A percentile compares a stretch with the other conserved stretches of the same genome.
phyloP scores from a whole-genome alignment of 2,329 filamentous ascomycete species.

The Incumbomyces delicatus region DNA sequence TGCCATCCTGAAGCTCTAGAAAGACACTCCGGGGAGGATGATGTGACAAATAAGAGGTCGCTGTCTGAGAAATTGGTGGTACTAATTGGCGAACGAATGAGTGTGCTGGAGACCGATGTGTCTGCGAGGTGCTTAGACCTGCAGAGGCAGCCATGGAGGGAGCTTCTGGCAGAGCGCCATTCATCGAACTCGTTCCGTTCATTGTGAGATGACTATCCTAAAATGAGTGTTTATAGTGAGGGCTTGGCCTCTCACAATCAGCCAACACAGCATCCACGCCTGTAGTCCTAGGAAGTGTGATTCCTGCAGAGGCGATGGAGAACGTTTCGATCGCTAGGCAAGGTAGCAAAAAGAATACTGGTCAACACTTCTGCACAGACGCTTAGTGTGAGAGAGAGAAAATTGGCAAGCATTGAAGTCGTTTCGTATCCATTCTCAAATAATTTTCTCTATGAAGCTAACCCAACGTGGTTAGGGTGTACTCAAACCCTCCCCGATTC shows the following conservation, averaged over 20 bases:
- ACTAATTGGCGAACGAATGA: conserved; percentile 9
- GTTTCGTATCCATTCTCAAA: neutral
- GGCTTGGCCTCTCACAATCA: conserved; percentile 1
- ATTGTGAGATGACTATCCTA: conserved; percentile 10
- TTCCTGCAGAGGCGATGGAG: neutral
- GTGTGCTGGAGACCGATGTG: conserved; percentile 6
- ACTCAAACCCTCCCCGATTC: too few relatives aligned
- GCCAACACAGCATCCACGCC: neutral
- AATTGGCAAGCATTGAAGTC: too few relatives aligned
- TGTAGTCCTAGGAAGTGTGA: neutral
- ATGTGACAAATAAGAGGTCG: conserved; percentile 50
- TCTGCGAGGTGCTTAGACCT: conserved; percentile 19
- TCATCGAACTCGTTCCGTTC: conserved; percentile 11
- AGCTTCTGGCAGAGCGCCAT: conserved; percentile 26
- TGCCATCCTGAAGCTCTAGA: conserved; percentile 88
- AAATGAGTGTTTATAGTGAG: neutral
- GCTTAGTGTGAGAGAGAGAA: neutral
- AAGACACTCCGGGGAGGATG: conserved; percentile 56
- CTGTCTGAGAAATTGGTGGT: conserved; percentile 42
- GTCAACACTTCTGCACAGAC: neutral
- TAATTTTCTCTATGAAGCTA: neutral
- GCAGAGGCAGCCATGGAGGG: conserved; percentile 33
- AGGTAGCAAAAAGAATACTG: neutral
- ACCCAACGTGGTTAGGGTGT: too few relatives aligned
- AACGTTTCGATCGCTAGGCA: neutral